Base-by-base conservation (phyloP, 2,329 filamentous ascomycete genomes). In the Xylaria sp. region DNA sequence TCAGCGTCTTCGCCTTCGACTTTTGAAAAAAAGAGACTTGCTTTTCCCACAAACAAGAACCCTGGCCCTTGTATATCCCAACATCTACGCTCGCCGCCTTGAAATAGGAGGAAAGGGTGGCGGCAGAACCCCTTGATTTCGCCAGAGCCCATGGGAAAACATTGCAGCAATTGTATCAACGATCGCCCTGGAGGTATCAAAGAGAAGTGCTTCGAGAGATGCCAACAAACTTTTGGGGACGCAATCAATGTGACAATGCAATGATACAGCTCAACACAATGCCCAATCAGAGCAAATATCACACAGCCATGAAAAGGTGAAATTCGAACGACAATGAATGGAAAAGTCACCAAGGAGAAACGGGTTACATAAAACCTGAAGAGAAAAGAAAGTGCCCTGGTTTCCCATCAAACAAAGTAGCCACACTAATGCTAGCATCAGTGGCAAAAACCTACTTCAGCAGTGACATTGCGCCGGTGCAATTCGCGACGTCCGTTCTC, bases 101-200 rank as follows among this genome's bases (percentile, higher is more conserved):
- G 50, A 35, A 58, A 57, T 54, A 53, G 50, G 11, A 57, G 39
- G 44, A 61, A 59, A 55, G 52, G 52, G 56, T 54, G 52, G 46
- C 46, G 54, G 54, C 54, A 60, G 59, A 50, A 58, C 63, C 23
- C 65, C 66, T 58, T 69, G 67, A 68, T 63, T 66, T 70, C 68
- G 65, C 69, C 56, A 70, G 66, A 64, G 62, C 63, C 64, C 65
- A 68, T 63, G 63, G 64, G 60, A 54, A 65, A 67, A 66, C 60
- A 65, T 66, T 62, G 65, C 64, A 66, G 63, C 65, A 66, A 63
- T 66, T 63, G 64, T 66, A 65, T 68, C 68, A 69, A 68, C 59
- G 66, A 69, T 70, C 68, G 69, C 68, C 66, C 62, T 61, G 53
- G 68, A 71, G 71, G 71, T 72, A 73, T 73, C 71, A 69, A 68